Evolutionary conservation across 805 yeast genomes (phyloP), one percentile per base, ranked within the genome.

Genomic region (Nakazawaea ernobii): DNA sequence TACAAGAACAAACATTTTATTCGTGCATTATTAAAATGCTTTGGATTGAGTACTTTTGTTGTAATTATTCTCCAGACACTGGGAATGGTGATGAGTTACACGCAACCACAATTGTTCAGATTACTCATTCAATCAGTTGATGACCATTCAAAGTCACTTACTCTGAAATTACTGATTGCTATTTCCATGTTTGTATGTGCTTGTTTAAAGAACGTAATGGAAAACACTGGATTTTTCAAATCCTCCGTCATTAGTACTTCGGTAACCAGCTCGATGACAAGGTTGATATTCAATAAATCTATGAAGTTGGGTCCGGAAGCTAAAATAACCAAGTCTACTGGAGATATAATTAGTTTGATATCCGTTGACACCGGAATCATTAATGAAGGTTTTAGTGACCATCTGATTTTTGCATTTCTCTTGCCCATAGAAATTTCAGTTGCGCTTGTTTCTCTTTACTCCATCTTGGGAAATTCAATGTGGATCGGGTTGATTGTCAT

Each of bases 271-370:
- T 13, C 86, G 0, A 64, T 86, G 51, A 72, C 75, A 50, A 64
- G 81, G n/a, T 57, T 83, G 53, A 67, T 84, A 27, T 85, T 80
- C 59, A 72, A 75, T 41, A 86, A 86, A 61, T 70, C 86, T 0
- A 66, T 85, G 32, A 67, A 60, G 9, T 65, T 86, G 8, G 77
- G 88, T 5, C 70, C 74, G 8, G 80, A 77, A 42, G 75, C 85
- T 6, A 73, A 80, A 48, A 71, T 70, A 28, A 67, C 70, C 6
- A 66, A 73, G 52, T 63, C 83, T 2, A 71, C 86, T 8, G 89
- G 91, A 50, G 88, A 84, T 53, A 81, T 85, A 45, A 73, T 84
- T 50, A 84, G 82, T 56, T 67, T 81, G 54, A 71, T 82, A 28
- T 75, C 87, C 10, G 86, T 81, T 24, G 92, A 85, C 62, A 77